phyloP scores from a whole-genome alignment of 208 protist genomes.

The Trypanosoma avium region DNA sequence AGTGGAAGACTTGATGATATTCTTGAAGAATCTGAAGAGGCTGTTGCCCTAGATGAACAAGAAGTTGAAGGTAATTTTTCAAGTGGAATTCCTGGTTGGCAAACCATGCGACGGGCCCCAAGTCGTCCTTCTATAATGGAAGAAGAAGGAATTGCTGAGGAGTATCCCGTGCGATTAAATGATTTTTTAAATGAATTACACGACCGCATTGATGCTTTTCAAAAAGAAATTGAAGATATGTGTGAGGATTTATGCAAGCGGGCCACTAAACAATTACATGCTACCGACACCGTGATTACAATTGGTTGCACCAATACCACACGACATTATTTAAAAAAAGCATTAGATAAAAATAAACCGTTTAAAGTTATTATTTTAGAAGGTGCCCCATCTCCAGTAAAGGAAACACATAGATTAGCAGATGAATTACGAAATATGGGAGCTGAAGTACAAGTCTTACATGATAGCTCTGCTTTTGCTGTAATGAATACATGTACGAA shows the following conservation, averaged over 20 bases:
- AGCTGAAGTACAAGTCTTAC: slow-evolving; percentile 92
- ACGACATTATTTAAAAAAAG: slow-evolving; percentile 54
- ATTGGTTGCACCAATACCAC: slow-evolving; percentile 77
- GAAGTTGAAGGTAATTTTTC: slow-evolving; percentile 31
- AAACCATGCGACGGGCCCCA: slow-evolving; percentile 60
- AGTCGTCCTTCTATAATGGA: slow-evolving; percentile 47
- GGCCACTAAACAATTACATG: slow-evolving; percentile 66
- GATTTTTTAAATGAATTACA: slow-evolving; percentile 61
- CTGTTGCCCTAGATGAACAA: slow-evolving; percentile 22
- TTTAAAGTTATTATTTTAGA: slow-evolving; percentile 96
- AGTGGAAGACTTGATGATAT: background rate
- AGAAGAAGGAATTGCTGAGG: slow-evolving; percentile 25
- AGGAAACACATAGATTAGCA: slow-evolving; percentile 71
- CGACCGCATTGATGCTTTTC: slow-evolving; percentile 60
- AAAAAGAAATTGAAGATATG: slow-evolving; percentile 70
- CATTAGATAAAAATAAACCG: slow-evolving; percentile 25
- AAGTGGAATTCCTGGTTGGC: slow-evolving; percentile 67
- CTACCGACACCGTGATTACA: slow-evolving; percentile 74
- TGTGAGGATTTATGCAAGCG: slow-evolving; percentile 66
- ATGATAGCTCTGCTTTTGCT: slow-evolving; percentile 95
- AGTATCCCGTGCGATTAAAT: slow-evolving; percentile 50
- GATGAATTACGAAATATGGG: slow-evolving; percentile 51
- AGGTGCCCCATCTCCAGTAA: slow-evolving; percentile 67
- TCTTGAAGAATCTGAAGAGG: background rate
- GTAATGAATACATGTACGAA: slow-evolving; percentile 98